These are phyloP conservation scores for Phytophthora sansomeana DNA, from an alignment of 352 stramenopile genomes.

Conservation along the genomic window DNA sequence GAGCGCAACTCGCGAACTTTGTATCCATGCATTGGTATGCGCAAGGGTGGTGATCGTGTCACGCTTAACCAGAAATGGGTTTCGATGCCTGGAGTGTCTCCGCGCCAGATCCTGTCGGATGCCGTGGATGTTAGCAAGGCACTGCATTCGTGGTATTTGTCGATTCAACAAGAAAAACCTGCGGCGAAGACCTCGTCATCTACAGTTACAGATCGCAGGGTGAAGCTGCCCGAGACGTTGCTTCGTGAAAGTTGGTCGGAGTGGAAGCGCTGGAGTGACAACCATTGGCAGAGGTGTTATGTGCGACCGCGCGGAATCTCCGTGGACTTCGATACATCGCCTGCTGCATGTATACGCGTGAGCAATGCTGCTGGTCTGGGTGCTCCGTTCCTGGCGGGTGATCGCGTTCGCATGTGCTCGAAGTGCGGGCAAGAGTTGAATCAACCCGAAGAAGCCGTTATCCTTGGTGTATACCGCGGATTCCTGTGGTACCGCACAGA, in stretches of 20 bases:
- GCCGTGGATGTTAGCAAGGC: conserved; percentile 91
- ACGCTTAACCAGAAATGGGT: conserved; percentile 96
- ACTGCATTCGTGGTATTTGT: conserved; percentile 85
- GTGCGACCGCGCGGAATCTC: conserved; percentile 89
- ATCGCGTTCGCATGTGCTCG: conserved; percentile 94
- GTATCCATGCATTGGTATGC: conserved; percentile 97
- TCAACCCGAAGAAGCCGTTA: conserved; percentile 95
- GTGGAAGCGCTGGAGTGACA: conserved; percentile 88
- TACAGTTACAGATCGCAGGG: conserved; percentile 6
- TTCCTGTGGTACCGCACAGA: conserved; percentile 96
- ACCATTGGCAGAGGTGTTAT: conserved; percentile 83
- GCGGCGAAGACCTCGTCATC: not conserved
- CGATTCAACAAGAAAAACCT: conserved; percentile 51
- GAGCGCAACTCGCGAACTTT: conserved; percentile 89
- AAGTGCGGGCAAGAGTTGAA: conserved; percentile 96
- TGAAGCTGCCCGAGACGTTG: conserved; percentile 66
- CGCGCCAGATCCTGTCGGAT: conserved; percentile 83
- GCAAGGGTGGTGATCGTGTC: conserved; percentile 95
- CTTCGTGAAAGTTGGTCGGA: conserved; percentile 81
- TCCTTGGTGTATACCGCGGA: conserved; percentile 94
- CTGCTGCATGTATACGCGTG: conserved; percentile 88
- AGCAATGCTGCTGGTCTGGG: conserved; percentile 91
- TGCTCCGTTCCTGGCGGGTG: conserved; percentile 92
- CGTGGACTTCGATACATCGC: conserved; percentile 94
- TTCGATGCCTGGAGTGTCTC: conserved; percentile 81